Conservation (phyloP, 176 grass and related monocot genomes). For the Eragrostis nindensis region DNA sequence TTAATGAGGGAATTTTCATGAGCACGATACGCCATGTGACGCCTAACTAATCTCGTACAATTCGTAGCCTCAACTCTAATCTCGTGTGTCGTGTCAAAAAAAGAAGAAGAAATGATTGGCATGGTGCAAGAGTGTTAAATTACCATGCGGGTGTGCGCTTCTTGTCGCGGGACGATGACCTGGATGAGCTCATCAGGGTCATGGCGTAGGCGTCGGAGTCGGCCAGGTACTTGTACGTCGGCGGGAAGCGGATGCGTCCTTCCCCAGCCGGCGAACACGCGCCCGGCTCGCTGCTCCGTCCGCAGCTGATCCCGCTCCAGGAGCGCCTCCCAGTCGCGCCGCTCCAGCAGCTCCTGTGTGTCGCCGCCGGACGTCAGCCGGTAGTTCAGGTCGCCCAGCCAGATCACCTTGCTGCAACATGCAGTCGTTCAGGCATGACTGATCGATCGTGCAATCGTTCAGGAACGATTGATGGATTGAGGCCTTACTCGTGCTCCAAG, state of each 20-base stretch:
- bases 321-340: slow-evolving; percentile 64
- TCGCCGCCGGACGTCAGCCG: slow-evolving; percentile 39
- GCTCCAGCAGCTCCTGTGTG: slow-evolving; percentile 51
- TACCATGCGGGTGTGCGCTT: slow-evolving; percentile 91
- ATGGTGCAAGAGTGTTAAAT: background rate
- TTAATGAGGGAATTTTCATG: background rate
- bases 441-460: background rate
- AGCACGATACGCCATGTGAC: background rate
- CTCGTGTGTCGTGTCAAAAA: too few species aligned
- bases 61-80: too few species aligned
- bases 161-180: slow-evolving; percentile 52
- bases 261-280: slow-evolving; percentile 84
- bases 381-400: slow-evolving; percentile 95
- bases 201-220: slow-evolving; percentile 81
- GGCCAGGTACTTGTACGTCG: slow-evolving; percentile 85
- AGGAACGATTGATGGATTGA: too few species aligned
- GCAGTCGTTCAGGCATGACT: background rate
- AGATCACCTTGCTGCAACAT: slow-evolving; percentile 77
- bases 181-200: slow-evolving; percentile 22
- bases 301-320: slow-evolving; percentile 79
- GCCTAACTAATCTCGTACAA: background rate
- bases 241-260: slow-evolving; percentile 76
- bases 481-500: slow-evolving; percentile 93
- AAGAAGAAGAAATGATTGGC: background rate
- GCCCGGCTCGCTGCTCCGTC: slow-evolving; percentile 64